A percentile compares a stretch with the other conserved stretches of the same genome.
phyloP scores from a whole-genome alignment of 2,329 filamentous ascomycete genomes.

The Beauveria asiatica region DNA sequence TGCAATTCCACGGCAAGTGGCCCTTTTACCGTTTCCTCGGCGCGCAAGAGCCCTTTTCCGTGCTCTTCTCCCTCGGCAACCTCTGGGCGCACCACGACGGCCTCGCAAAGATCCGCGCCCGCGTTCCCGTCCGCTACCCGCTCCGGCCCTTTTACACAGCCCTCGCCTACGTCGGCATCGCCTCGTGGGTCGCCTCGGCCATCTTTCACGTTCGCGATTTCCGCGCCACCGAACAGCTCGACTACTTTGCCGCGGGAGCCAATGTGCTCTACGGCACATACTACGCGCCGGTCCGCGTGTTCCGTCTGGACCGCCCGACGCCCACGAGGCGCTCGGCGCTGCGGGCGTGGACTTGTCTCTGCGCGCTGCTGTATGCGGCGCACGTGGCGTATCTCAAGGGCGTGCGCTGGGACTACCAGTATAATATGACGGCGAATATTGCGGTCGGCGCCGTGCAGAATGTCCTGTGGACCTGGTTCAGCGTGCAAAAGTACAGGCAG shows the following conservation, averaged over 20 bases:
- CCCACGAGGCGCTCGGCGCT: constrained; percentile 43
- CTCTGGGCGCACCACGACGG: constrained; percentile 77
- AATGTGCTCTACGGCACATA: constrained; percentile 87
- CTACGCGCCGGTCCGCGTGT: constrained; percentile 73
- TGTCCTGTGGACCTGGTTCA: constrained; percentile 78
- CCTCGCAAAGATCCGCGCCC: constrained; percentile 58
- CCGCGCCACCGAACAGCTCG: constrained; percentile 76
- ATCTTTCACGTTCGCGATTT: constrained; percentile 92
- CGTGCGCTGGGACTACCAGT: constrained; percentile 88
- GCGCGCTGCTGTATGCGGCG: constrained; percentile 58
- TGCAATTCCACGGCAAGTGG: constrained; percentile 99
- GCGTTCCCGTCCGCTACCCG: constrained; percentile 64
- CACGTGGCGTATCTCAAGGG: constrained; percentile 81
- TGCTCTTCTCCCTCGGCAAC: constrained; percentile 90
- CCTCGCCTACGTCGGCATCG: constrained; percentile 73
- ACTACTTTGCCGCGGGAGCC: constrained; percentile 91
- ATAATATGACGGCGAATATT: constrained; percentile 97
- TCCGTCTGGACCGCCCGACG: constrained; percentile 61
- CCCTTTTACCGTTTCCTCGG: constrained; percentile 85
- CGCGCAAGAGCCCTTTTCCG: constrained; percentile 89
- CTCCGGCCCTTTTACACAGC: constrained; percentile 71
- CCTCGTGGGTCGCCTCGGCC: constrained; percentile 80
- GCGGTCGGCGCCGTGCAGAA: constrained; percentile 73
- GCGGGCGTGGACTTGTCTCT: constrained; percentile 67
- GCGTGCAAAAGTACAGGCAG: constrained; percentile 62